A percentile compares a stretch with the other conserved stretches of the same genome.
Conservation (phyloP, 805 yeast species). For the Wickerhamiella lipophila region DNA sequence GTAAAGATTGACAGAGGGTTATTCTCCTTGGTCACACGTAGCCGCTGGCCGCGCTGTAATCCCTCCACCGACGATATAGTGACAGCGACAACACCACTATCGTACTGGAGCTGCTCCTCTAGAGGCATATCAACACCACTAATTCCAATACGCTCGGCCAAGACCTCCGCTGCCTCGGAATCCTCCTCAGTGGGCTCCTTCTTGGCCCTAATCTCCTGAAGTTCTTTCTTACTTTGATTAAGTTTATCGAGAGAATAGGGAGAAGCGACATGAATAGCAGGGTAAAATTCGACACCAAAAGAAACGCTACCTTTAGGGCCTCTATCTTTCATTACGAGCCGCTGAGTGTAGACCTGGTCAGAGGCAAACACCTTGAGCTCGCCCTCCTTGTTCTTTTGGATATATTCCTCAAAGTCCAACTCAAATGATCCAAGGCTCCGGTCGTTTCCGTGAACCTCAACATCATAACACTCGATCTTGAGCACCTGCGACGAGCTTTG, state of each 20-base stretch:
- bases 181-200: constrained; percentile 24
- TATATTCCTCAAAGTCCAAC: constrained; percentile 51
- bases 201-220: constrained; percentile 21
- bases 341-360: constrained; percentile 43
- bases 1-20: constrained; percentile 52
- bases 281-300: constrained; percentile 72
- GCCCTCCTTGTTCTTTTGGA: constrained; percentile 51
- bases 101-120: constrained; percentile 43
- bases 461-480: constrained; percentile 86
- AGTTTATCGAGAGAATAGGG: constrained; percentile 41
- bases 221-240: constrained; percentile 39
- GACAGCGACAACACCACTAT: constrained; percentile 65
- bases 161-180: constrained; percentile 24
- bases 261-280: constrained; percentile 64
- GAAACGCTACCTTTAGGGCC: constrained; percentile 75
- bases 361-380: constrained; percentile 47
- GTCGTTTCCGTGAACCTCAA: constrained; percentile 64
- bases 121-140: constrained; percentile 25
- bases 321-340: constrained; percentile 52
- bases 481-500: constrained; percentile 72
- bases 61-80: constrained; percentile 32
- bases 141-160: constrained; percentile 22
- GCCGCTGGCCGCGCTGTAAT: constrained; percentile 35
- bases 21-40: constrained; percentile 70
- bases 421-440: constrained; percentile 77